These are phyloP conservation scores for Metschnikowia noctiluminum DNA, from an alignment of 805 yeast genomes.

Conservation along the genomic window DNA sequence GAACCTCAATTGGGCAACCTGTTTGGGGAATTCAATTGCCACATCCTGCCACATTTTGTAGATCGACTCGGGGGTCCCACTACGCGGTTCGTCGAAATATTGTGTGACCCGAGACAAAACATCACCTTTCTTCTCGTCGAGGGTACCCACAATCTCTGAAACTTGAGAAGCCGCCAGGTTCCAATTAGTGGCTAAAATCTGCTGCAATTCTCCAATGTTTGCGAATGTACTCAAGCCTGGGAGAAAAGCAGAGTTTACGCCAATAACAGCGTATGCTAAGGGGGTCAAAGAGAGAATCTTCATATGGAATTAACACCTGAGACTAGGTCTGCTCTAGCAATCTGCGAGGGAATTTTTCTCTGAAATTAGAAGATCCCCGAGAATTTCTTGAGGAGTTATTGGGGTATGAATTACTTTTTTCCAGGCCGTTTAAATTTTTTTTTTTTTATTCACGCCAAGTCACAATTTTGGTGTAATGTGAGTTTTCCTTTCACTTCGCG, in stretches of 20 bases:
- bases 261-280: slow-evolving; percentile 12
- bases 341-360: no score
- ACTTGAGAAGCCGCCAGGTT: slow-evolving; percentile 13
- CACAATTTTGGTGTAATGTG: no score
- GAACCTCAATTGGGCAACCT: slow-evolving; percentile 47
- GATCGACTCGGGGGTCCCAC: slow-evolving; percentile 46
- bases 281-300: slow-evolving; percentile 12
- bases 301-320: background rate
- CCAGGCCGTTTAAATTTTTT: no score
- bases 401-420: no score
- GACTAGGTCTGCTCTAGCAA: no score
- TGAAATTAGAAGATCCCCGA: no score
- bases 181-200: slow-evolving; percentile 10
- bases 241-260: slow-evolving; percentile 16
- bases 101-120: slow-evolving; percentile 48
- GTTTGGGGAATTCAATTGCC: slow-evolving; percentile 57
- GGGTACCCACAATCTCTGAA: slow-evolving; percentile 13
- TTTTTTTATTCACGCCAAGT: no score
- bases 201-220: slow-evolving; percentile 11
- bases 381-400: no score
- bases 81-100: slow-evolving; percentile 50
- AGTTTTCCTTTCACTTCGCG: no score
- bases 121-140: slow-evolving; percentile 18
- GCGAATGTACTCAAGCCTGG: slow-evolving; percentile 6
- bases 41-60: slow-evolving; percentile 61